Evolutionary conservation across 352 stramenopile genomes (phyloP), one percentile per base, ranked within the genome.

Genomic region (Globisporangium nagaii): DNA sequence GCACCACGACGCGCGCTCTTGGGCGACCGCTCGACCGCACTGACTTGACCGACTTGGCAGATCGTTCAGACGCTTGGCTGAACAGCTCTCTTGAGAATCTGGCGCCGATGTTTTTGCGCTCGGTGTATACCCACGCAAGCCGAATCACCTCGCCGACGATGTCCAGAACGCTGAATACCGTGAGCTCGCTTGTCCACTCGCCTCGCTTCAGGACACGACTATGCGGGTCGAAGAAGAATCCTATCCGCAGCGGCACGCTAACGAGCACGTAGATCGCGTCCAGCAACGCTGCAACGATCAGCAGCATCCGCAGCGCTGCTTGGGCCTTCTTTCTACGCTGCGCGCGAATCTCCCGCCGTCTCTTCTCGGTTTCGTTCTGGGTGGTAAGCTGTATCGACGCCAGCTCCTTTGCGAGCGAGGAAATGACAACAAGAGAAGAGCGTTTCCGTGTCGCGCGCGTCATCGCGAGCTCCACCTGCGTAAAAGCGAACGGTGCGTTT

Each of bases 191-290:
- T 5, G 59, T 54, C 69, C 71, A 82, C 2, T 20, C 28, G 40
- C 62, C 43, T 22, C 40, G 24, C 10, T 51, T 27, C 3, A 27
- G 17, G 1, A 45, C n/a, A 13, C 20, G 56, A 19, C 67, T 56
- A 52, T 50, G 70, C 17, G 70, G 63, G 27, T 84, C 71, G 20
- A 81, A 81, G 28, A 66, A 46, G 36, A 79, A 83, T 2, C 71
- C 70, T 24, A 81, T 39, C 0, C 68, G 73, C 12, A 77, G 42
- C 12, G 70, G 68, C 42, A 73, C 53, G 37, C 39, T 66, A 40
- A 77, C 35, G 28, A 84, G 49, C 13, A 81, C 54, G 30, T 75
- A 77, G 22, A 77, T 9, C 9, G 63, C 55, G 35, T 81, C 71
- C 4, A 63, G 4, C 27, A 84, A 73, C 44, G 64, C 71, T 12